These are phyloP conservation scores for Tephrocybe sp. DNA, from an alignment of 768 basidiomycete genomes.

Conservation along the genomic window DNA sequence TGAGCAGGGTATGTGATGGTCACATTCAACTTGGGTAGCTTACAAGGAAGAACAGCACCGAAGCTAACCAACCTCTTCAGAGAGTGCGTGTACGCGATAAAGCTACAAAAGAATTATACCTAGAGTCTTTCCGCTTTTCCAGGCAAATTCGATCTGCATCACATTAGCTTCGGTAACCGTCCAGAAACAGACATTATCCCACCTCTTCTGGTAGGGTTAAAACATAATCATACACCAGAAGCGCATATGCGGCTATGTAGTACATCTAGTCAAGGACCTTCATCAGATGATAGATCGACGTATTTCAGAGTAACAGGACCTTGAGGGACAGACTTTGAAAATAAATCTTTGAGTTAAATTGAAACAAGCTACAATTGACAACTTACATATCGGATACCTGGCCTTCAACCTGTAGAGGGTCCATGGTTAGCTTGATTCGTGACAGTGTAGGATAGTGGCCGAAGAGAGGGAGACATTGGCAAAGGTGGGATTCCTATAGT, in stretches of 20 bases:
- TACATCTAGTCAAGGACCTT: conserved; percentile 1
- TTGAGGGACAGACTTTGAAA: background rate
- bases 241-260: conserved; percentile 10
- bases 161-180: background rate
- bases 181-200: background rate
- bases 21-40: background rate
- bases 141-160: conserved; percentile 17
- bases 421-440: background rate
- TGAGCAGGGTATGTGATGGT: background rate
- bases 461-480: background rate
- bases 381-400: conserved; percentile 2
- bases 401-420: background rate
- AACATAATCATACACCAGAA: conserved; percentile 19
- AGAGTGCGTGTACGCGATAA: background rate
- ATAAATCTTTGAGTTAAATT: background rate
- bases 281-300: background rate
- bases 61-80: conserved; percentile 6
- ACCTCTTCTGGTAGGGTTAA: conserved; percentile 20
- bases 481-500: no score
- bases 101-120: background rate
- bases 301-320: background rate
- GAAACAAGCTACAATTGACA: background rate
- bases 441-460: background rate
- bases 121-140: conserved; percentile 13
- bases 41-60: conserved; percentile 18